Conservation (phyloP, 1,284 basidiomycete genomes). For the Afroboletus lepidellus region DNA sequence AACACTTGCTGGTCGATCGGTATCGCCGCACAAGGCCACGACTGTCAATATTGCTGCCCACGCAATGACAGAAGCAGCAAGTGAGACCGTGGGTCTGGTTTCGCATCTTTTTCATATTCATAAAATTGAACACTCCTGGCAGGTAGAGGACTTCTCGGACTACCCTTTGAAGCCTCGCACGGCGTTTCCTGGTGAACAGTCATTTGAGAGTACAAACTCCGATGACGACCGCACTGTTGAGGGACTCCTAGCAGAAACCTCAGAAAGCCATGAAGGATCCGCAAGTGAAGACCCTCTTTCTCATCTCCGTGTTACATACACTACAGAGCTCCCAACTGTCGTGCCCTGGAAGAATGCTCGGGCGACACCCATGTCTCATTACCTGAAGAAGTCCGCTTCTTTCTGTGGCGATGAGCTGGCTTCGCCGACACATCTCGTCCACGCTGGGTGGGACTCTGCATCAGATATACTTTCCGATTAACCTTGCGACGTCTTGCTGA, state of each 20-base stretch:
- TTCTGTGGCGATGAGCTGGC: conserved; percentile 39
- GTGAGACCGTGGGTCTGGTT: conserved; percentile 34
- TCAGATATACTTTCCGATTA: conserved; percentile 43
- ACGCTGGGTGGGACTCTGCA: conserved; percentile 59
- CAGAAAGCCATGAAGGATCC: conserved; percentile 29
- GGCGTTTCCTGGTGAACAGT: conserved; percentile 31
- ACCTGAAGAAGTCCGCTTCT: conserved; percentile 39
- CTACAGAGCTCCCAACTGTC: conserved; percentile 35
- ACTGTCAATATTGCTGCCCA: conserved; percentile 21
- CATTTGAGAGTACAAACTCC: conserved; percentile 38
- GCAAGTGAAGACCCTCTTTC: conserved; percentile 34
- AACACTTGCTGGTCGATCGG: conserved; percentile 34
- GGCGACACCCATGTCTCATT: conserved; percentile 38
- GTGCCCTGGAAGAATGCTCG: conserved; percentile 42
- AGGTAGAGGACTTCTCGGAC: conserved; percentile 33
- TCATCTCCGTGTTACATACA: conserved; percentile 40
- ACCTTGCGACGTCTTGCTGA: conserved; percentile 14
- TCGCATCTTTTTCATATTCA: conserved; percentile 32
- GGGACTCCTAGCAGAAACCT: conserved; percentile 35
- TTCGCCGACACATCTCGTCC: conserved; percentile 47
- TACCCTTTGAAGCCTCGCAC: conserved; percentile 28
- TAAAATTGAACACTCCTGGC: conserved; percentile 28
- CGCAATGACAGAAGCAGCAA: conserved; percentile 28
- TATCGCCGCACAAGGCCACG: conserved; percentile 34
- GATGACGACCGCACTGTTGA: conserved; percentile 36